These are phyloP conservation scores for Arctostaphylos glauca DNA, from an alignment of 148 eudicot genomes.

Conservation along the genomic window DNA sequence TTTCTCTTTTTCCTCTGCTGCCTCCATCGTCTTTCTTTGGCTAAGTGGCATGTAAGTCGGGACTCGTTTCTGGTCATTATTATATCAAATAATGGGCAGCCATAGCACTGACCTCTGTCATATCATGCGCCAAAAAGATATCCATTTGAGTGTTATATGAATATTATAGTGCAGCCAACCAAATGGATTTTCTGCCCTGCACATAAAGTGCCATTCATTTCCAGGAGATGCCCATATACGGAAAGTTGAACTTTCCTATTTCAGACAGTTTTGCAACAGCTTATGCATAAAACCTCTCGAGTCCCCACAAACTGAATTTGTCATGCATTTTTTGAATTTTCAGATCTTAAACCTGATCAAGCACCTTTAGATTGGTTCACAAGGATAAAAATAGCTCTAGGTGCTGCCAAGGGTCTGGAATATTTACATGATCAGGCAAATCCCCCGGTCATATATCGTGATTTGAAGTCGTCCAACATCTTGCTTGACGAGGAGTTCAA, in stretches of 20 bases:
- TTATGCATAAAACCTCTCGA: not conserved
- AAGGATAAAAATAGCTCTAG: conserved; percentile 60
- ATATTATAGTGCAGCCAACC: not conserved
- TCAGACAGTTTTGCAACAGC: not conserved
- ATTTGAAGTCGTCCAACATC: conserved; percentile 56
- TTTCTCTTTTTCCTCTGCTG: too few relatives aligned
- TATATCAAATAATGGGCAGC: too few relatives aligned
- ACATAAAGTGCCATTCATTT: not conserved
- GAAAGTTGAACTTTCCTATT: not conserved
- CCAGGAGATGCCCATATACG: not conserved
- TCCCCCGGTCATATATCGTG: conserved; percentile 61
- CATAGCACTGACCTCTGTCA: not conserved
- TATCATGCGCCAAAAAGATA: not conserved
- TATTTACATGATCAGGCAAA: conserved; percentile 51
- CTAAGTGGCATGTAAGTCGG: too few relatives aligned
- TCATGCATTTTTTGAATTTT: conserved; percentile 10
- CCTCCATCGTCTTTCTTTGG: too few relatives aligned
- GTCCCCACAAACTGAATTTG: not conserved
- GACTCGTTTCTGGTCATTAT: too few relatives aligned
- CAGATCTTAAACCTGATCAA: conserved; percentile 35
- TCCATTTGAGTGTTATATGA: not conserved
- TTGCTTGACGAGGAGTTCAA: conserved; percentile 47
- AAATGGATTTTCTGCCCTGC: not conserved
- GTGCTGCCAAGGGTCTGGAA: conserved; percentile 56
- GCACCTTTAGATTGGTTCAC: conserved; percentile 45